Evolutionary conservation across 768 basidiomycete genomes (phyloP), one percentile per base, ranked within the genome.

Genomic region (Pulveroboletus sp.): DNA sequence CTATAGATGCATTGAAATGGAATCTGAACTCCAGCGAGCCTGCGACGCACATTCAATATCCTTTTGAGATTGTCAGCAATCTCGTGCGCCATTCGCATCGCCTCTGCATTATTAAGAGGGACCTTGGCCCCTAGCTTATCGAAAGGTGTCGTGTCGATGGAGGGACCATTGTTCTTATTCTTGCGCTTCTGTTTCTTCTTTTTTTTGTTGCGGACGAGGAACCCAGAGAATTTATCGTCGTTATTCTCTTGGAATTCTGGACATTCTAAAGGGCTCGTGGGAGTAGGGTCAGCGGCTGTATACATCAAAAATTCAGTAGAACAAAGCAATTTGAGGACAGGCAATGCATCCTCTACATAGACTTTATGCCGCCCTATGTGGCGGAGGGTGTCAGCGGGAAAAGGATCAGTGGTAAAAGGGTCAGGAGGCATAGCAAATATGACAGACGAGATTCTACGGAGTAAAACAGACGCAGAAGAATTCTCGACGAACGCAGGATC

Each of bases 71-170:
- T 34, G 0, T 31, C 26, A 7, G 63, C 36, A 29, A 76, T 52
- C 3, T 58, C 34, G 3, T 12, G 9, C 0, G 59, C 51, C 12
- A 59, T 42, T 6, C 35, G 22, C 2, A 35, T 26, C 0, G 62
- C 63, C 13, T 68, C 69, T 10, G 36, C 50, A 1, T 36, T 31
- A 8, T 50, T 59, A 7, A 29, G 27, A 6, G 76, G 75, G 2
- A 68, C 57, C 11, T 35, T 39, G 2, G 50, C 23, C 2, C 62
- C 62, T 19, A 75, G 56, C 24, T 50, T 63, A 5, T 55, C 56
- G 39, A 76, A 72, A 1, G 61, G 62, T 6, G 57, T 47, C 11
- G 34, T 23, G 30, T 77, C 62, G 12, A 71, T 36, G 8, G 50
- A 17, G 20, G 50, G 35, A 32, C 27, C 14, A 19, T 41, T 43